Conservation (phyloP, 495 filamentous ascomycete species). For the Penicillium angulare region DNA sequence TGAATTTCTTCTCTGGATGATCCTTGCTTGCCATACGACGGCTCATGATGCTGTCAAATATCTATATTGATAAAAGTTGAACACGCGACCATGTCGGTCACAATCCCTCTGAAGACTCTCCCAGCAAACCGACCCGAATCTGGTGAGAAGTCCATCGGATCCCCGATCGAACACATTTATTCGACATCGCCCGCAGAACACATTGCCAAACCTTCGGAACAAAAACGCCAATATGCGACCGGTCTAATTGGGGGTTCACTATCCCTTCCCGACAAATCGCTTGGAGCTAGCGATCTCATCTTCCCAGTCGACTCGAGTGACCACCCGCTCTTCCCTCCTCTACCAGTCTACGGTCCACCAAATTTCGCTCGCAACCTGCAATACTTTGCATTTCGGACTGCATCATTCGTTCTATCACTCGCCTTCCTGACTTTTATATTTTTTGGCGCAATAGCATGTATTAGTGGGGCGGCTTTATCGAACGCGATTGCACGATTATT, state of each 20-base stretch:
- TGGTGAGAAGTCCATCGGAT: neutral
- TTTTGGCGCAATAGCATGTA: conserved; percentile 65
- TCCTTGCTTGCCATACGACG: no score
- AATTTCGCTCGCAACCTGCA: conserved; percentile 62
- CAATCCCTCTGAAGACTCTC: conserved; percentile 6
- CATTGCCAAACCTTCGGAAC: neutral
- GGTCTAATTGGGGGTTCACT: neutral
- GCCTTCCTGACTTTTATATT: conserved; percentile 81
- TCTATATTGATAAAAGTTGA: conserved; percentile 1
- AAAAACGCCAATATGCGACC: neutral
- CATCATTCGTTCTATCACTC: conserved; percentile 55
- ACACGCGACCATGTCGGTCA: conserved; percentile 18
- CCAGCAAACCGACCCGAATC: neutral
- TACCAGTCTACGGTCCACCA: conserved; percentile 81
- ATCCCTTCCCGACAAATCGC: conserved; percentile 6
- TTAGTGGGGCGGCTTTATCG: conserved; percentile 49
- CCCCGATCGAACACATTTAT: neutral
- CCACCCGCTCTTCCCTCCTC: conserved; percentile 83
- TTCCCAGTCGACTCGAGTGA: conserved; percentile 20
- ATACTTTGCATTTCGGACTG: conserved; percentile 55
- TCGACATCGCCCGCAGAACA: neutral
- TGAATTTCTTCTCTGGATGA: no score
- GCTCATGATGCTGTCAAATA: conserved; percentile 1
- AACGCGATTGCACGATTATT: conserved; percentile 48
- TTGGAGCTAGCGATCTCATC: neutral